Conservation (phyloP, 2,329 filamentous ascomycete genomes). For the Phialemonium atrogriseum region DNA sequence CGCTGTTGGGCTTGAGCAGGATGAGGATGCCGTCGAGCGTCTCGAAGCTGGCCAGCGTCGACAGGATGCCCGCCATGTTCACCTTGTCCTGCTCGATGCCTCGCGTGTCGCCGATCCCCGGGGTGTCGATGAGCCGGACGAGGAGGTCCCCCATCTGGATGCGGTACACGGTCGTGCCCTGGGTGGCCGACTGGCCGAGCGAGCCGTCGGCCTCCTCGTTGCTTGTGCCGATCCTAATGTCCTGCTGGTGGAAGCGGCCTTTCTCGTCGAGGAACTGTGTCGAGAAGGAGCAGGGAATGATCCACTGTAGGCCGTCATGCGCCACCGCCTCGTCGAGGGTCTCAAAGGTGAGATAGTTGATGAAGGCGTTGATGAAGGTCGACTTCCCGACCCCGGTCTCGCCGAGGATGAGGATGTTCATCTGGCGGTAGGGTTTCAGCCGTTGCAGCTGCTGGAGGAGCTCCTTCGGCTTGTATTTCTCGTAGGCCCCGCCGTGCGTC, state of each 20-base stretch:
- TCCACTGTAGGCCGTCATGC: constrained; percentile 18
- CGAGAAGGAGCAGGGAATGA: constrained; percentile 31
- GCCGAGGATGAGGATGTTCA: constrained; percentile 37
- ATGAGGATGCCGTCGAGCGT: constrained; percentile 32
- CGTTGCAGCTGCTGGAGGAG: not conserved
- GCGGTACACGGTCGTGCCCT: constrained; percentile 23
- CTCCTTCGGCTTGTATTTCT: not conserved
- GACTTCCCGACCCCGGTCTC: constrained; percentile 41
- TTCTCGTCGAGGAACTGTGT: constrained; percentile 6
- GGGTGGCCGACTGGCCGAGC: constrained; percentile 26
- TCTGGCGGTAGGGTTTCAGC: constrained; percentile 15
- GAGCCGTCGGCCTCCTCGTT: constrained; percentile 23
- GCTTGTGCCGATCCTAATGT: constrained; percentile 20
- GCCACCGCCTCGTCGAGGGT: constrained; percentile 29
- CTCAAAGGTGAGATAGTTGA: constrained; percentile 32
- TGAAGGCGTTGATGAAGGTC: constrained; percentile 39
- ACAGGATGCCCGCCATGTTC: constrained; percentile 31
- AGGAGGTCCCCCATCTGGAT: constrained; percentile 18
- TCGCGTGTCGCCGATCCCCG: constrained; percentile 31
- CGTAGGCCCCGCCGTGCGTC: not conserved
- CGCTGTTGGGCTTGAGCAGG: constrained; percentile 30
- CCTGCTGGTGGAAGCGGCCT: constrained; percentile 16
- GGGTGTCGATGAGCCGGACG: constrained; percentile 32
- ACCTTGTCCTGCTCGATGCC: constrained; percentile 25
- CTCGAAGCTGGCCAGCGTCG: constrained; percentile 22